These are phyloP conservation scores for Sechiopsis laciniata DNA, from an alignment of 306 rosid genomes.

Conservation along the genomic window DNA sequence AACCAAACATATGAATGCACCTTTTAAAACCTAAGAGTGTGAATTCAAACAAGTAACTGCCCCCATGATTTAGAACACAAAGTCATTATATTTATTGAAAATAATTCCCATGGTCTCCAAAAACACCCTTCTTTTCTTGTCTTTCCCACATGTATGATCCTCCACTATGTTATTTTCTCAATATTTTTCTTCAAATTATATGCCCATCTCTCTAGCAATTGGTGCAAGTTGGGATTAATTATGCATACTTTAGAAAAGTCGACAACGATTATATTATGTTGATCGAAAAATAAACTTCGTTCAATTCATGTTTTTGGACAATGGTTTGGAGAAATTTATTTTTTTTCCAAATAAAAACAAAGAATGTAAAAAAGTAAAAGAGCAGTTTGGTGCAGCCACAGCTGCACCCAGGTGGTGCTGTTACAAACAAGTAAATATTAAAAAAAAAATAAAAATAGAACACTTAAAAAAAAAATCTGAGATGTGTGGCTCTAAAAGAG, in stretches of 20 bases:
- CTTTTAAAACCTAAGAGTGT: not conserved
- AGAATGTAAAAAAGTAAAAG: too few species aligned
- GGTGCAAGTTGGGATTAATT: not conserved
- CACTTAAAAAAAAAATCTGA: too few species aligned
- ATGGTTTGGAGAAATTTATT: not conserved
- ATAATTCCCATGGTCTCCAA: not conserved
- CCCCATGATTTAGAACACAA: not conserved
- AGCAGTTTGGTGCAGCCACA: too few species aligned
- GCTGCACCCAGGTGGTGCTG: too few species aligned
- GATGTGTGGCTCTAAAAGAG: too few species aligned
- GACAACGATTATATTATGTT: not conserved
- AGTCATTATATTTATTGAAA: not conserved
- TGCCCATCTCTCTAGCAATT: not conserved
- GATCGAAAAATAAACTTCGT: not conserved
- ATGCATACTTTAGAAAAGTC: not conserved
- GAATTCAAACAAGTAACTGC: not conserved
- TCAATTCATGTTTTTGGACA: not conserved
- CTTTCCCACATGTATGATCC: not conserved
- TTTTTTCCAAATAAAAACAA: too few species aligned
- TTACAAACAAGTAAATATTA: too few species aligned
- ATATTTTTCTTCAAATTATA: not conserved
- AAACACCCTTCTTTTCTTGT: not conserved
- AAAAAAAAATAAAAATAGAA: too few species aligned
- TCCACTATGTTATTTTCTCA: not conserved
- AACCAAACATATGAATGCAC: not conserved